These are phyloP conservation scores for Colletotrichum kahawae DNA, from an alignment of 2,329 filamentous ascomycete genomes.

Conservation along the genomic window DNA sequence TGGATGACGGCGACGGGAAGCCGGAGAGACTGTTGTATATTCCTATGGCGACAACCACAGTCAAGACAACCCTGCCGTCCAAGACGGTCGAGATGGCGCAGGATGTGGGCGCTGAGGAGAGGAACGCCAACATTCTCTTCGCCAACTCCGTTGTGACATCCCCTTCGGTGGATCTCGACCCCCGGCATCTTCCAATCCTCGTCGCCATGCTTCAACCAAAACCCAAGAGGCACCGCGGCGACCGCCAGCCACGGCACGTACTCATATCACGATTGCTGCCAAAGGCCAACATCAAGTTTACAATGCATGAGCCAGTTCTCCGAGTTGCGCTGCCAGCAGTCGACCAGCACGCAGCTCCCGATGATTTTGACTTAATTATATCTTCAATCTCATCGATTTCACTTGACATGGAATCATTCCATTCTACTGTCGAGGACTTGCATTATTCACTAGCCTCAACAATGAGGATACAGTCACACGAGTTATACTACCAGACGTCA, in stretches of 20 bases:
- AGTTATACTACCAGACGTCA: conserved; percentile 93
- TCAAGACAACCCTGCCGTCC: conserved; percentile 92
- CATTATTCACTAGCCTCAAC: conserved; percentile 88
- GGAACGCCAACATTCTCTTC: conserved; percentile 95
- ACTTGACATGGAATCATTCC: conserved; percentile 93
- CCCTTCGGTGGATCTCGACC: conserved; percentile 90
- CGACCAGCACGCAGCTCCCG: conserved; percentile 65
- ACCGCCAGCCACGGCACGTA: conserved; percentile 53
- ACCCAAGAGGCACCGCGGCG: conserved; percentile 25
- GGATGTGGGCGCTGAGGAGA: conserved; percentile 77
- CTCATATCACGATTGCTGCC: conserved; percentile 90
- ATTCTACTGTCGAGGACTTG: conserved; percentile 80
- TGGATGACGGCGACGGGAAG: conserved; percentile 88
- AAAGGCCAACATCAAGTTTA: conserved; percentile 93
- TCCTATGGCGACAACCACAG: conserved; percentile 94
- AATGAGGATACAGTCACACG: conserved; percentile 82
- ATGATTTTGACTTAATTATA: conserved; percentile 94
- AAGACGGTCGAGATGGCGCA: conserved; percentile 86
- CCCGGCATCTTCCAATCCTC: conserved; percentile 86
- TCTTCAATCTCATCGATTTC: conserved; percentile 94
- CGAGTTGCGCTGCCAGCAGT: conserved; percentile 87
- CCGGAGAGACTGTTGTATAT: conserved; percentile 90
- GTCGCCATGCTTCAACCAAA: conserved; percentile 74
- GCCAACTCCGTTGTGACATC: conserved; percentile 97
- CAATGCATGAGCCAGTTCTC: conserved; percentile 93